phyloP scores from a whole-genome alignment of 176 grass and related monocot species.

The Hordeum marinum region DNA sequence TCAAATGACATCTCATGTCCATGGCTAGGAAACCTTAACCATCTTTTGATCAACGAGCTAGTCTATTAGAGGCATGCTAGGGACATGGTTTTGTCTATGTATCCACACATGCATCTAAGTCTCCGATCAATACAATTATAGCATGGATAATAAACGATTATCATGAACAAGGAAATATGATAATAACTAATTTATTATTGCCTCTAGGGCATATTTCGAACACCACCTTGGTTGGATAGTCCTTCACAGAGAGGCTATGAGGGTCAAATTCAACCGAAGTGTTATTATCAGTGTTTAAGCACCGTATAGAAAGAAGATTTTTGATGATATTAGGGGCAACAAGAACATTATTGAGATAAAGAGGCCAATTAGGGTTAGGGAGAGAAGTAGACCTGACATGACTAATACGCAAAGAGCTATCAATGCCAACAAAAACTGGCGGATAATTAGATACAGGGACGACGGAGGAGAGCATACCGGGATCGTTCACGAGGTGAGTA shows the following conservation, averaged over 20 bases:
- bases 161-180: no score
- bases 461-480: background rate
- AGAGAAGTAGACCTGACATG: background rate
- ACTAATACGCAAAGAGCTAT: background rate
- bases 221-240: background rate
- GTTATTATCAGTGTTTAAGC: background rate
- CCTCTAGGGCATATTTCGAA: no score
- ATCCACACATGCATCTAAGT: no score
- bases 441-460: background rate
- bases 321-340: background rate
- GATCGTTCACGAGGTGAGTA: background rate
- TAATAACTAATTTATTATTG: no score
- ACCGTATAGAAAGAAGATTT: background rate
- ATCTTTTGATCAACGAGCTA: no score
- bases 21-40: no score
- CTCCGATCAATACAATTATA: no score
- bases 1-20: no score
- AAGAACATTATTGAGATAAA: background rate
- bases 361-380: rapidly evolving
- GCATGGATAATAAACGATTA: no score
- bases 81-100: no score
- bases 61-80: no score
- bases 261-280: background rate
- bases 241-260: background rate
- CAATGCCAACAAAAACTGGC: background rate